Evolutionary conservation across 805 yeast species (phyloP).

Genomic region (Candida odintsovae): DNA sequence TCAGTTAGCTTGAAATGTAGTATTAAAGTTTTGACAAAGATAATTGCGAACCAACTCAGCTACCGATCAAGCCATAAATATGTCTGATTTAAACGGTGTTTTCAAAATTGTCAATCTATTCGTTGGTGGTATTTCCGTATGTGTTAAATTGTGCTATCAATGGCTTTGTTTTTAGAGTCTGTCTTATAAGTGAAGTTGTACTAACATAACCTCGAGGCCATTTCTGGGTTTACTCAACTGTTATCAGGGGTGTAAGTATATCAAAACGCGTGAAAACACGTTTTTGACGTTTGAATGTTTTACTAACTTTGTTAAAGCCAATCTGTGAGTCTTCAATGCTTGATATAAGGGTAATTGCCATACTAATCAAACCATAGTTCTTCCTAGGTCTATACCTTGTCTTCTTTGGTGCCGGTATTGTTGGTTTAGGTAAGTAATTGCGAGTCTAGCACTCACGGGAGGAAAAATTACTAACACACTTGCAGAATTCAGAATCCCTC

Average conservation of each 20-base stretch:
- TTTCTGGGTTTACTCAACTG: constrained; percentile 23
- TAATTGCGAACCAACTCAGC: too few relatives aligned
- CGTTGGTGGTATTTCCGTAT: constrained; percentile 49
- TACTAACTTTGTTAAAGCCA: constrained; percentile 15
- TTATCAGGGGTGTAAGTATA: constrained; percentile 35
- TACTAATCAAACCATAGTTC: constrained; percentile 26
- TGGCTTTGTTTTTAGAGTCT: not conserved
- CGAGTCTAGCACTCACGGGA: too few relatives aligned
- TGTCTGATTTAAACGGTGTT: constrained; percentile 23
- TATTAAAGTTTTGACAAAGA: too few relatives aligned
- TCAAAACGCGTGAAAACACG: not conserved
- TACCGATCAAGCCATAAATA: too few relatives aligned
- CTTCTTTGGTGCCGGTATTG: constrained; percentile 47
- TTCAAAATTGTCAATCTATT: constrained; percentile 42
- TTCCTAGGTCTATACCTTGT: constrained; percentile 54
- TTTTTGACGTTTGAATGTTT: not conserved
- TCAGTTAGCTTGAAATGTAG: too few relatives aligned
- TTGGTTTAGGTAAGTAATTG: constrained; percentile 13
- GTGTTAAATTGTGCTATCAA: constrained; percentile 18
- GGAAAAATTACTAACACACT: not conserved
- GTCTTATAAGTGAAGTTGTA: not conserved
- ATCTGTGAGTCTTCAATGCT: not conserved
- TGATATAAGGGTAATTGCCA: not conserved
- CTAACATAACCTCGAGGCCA: constrained; percentile 6
- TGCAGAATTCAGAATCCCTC: constrained; percentile 38